Conservation (phyloP, 495 filamentous ascomycete species). For the Trichoderma erinaceum region DNA sequence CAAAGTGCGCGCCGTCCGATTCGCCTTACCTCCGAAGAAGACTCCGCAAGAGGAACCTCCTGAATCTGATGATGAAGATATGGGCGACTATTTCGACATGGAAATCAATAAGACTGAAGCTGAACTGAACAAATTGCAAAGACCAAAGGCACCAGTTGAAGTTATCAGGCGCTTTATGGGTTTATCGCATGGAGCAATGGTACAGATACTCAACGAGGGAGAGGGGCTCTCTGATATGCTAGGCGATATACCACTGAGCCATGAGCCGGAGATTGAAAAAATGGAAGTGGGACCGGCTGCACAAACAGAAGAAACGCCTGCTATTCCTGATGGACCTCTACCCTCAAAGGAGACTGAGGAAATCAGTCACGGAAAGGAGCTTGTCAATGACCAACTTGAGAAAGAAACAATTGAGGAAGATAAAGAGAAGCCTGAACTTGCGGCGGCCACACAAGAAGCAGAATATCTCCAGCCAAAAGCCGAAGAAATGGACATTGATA, state of each 20-base stretch:
- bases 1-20: slow-evolving; percentile 16
- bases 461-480: slow-evolving; percentile 31
- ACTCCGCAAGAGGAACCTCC: slow-evolving; percentile 27
- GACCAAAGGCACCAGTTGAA: slow-evolving; percentile 24
- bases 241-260: slow-evolving; percentile 28
- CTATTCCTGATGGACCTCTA: neutral
- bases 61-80: slow-evolving; percentile 46
- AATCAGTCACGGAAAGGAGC: neutral
- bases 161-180: slow-evolving; percentile 28
- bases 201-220: slow-evolving; percentile 31
- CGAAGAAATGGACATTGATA: slow-evolving; percentile 33
- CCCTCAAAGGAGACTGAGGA: neutral
- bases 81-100: slow-evolving; percentile 44
- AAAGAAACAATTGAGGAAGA: neutral
- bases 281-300: neutral
- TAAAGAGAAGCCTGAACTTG: neutral
- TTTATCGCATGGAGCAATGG: slow-evolving; percentile 30
- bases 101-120: slow-evolving; percentile 38
- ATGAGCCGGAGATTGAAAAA: slow-evolving; percentile 20
- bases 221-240: slow-evolving; percentile 29
- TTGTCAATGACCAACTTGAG: neutral
- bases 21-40: slow-evolving; percentile 13
- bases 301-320: neutral
- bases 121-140: slow-evolving; percentile 36
- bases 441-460: neutral